phyloP scores from a whole-genome alignment of 1,139 yeast genomes.

The Suhomyces choctaworum region DNA sequence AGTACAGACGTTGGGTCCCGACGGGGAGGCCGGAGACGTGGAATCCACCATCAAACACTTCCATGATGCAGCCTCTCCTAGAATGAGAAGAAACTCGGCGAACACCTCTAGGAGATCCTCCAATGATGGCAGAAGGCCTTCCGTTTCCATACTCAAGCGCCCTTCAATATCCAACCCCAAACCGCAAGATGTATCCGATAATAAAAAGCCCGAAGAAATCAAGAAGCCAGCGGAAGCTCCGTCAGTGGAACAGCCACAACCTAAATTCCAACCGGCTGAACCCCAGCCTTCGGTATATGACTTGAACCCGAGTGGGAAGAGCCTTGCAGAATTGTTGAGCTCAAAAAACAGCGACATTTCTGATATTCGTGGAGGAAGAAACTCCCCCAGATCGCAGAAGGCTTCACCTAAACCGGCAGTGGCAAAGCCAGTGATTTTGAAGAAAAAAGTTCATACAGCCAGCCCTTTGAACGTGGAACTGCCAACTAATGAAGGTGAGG shows the following conservation, averaged over 20 bases:
- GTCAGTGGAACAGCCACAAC: not conserved
- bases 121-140: conserved; percentile 20
- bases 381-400: conserved; percentile 20
- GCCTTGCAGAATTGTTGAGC: conserved; percentile 44
- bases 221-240: conserved; percentile 5
- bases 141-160: conserved; percentile 19
- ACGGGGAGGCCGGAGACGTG: conserved; percentile 19
- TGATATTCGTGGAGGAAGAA: conserved; percentile 14
- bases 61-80: conserved; percentile 15
- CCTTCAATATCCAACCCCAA: conserved; percentile 5
- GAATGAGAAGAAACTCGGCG: conserved; percentile 18
- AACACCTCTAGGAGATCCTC: conserved; percentile 17
- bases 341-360: conserved; percentile 14
- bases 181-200: not conserved
- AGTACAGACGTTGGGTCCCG: conserved; percentile 48
- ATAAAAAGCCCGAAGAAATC: conserved; percentile 3
- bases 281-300: conserved; percentile 19
- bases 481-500: no score
- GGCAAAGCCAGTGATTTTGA: conserved; percentile 41
- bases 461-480: conserved; percentile 3
- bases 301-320: conserved; percentile 26
- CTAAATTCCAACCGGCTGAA: conserved; percentile 5
- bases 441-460: conserved; percentile 30
- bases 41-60: conserved; percentile 19
- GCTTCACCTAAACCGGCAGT: conserved; percentile 29